Evolutionary conservation across 1,139 yeast species (phyloP).

Genomic region (Trichomonascaceae sp.): DNA sequence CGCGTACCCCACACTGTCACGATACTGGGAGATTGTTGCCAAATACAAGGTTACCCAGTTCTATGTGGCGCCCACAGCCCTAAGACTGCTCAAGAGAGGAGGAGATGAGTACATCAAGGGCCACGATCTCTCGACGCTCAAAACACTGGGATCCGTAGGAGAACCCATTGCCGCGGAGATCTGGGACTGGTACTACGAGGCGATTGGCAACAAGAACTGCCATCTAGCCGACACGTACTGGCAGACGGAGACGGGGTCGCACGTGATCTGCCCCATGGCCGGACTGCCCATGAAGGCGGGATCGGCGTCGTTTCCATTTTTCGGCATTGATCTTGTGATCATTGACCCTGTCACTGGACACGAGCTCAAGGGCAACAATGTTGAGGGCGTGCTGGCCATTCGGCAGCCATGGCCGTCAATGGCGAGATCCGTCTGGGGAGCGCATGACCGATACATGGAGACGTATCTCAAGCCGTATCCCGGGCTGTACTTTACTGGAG

Average conservation of each 20-base stretch:
- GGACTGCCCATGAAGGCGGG: conserved; percentile 98
- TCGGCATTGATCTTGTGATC: conserved; percentile 81
- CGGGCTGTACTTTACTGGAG: conserved; percentile 95
- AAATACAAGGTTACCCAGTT: conserved; percentile 91
- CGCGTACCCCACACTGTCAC: conserved; percentile 90
- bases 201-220: conserved; percentile 81
- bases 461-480: conserved; percentile 94
- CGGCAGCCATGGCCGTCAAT: conserved; percentile 93
- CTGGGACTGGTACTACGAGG: conserved; percentile 96
- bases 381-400: conserved; percentile 90
- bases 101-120: conserved; percentile 84
- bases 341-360: conserved; percentile 87
- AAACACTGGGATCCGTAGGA: conserved; percentile 96
- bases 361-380: conserved; percentile 78
- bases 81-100: conserved; percentile 86
- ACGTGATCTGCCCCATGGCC: conserved; percentile 88
- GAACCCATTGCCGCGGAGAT: conserved; percentile 97
- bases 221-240: conserved; percentile 90
- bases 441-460: conserved; percentile 81
- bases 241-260: conserved; percentile 98
- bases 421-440: conserved; percentile 93
- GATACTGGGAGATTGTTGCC: conserved; percentile 94
- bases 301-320: conserved; percentile 91
- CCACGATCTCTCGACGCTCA: conserved; percentile 78
- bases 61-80: conserved; percentile 97